These are phyloP conservation scores for Somion occarium DNA, from an alignment of 1,284 basidiomycete genomes.

Conservation along the genomic window DNA sequence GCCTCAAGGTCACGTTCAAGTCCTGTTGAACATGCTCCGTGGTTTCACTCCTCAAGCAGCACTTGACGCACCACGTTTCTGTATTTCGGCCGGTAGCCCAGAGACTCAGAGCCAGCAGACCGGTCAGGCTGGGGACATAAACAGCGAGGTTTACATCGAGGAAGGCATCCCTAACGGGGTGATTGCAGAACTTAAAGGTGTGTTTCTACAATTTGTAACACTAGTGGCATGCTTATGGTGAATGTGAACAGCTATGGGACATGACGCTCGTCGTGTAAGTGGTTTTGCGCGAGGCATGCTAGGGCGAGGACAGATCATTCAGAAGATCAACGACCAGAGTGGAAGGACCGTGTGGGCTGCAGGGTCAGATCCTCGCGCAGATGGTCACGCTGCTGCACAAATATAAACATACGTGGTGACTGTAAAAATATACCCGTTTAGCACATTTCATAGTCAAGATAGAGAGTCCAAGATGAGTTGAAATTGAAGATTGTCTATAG, in stretches of 20 bases:
- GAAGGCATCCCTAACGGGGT: constrained; percentile 69
- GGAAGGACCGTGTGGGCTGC: constrained; percentile 81
- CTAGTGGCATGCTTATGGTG: too few relatives aligned
- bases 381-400: constrained; percentile 87
- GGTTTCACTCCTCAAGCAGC: constrained; percentile 83
- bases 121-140: constrained; percentile 60
- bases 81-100: constrained; percentile 82
- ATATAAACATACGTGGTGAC: constrained; percentile 42
- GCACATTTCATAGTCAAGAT: neutral
- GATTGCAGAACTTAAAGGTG: constrained; percentile 58
- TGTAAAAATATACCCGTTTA: neutral
- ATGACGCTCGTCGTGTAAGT: constrained; percentile 62
- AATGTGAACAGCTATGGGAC: constrained; percentile 78
- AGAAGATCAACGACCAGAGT: constrained; percentile 62
- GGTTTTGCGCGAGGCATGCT: constrained; percentile 69
- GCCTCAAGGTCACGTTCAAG: constrained; percentile 92
- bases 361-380: constrained; percentile 82
- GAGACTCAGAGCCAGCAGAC: constrained; percentile 48
- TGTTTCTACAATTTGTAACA: constrained; percentile 18
- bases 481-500: neutral
- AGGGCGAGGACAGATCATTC: constrained; percentile 93
- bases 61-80: constrained; percentile 93
- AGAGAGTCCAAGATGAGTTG: neutral
- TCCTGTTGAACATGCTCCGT: constrained; percentile 86
- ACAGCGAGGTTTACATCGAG: constrained; percentile 86